Evolutionary conservation across 2,329 filamentous ascomycete species (phyloP), one percentile per base, ranked within the genome.

Genomic region (Elsinoe perseae): DNA sequence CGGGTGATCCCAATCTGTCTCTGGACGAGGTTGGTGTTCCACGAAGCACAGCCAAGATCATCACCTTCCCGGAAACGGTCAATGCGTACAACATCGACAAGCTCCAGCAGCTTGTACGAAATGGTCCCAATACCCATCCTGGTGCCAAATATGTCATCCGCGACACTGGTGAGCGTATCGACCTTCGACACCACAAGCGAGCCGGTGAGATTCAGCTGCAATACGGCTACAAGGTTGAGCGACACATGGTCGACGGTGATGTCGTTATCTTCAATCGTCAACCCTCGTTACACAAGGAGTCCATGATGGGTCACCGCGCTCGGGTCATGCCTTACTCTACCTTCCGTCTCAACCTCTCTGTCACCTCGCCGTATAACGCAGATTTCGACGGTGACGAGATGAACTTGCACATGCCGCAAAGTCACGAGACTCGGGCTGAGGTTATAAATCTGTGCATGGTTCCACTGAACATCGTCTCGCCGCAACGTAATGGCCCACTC

Each of bases 321-420:
- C 86, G 86, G 59, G 93, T 99, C 59, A 97, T 98, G 91, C 93
- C 93, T 2, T 98, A 95, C 72, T 98, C 93, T 4, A 99, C 93
- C 1, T 99, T 99, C 78, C 86, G 93, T 61, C 81, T 99, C 46
- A 99, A 99, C 68, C 73, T 98, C 64, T 98, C 93, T 0, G 93
- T 98, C 67, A 98, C 95, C 0, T 95, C 91, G 25, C 93, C 93
- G 0, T 99, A 99, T 79, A 99, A 99, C 75, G 93, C 93, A 65
- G 93, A 98, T 87, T 98, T 98, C 75, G 93, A 98, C 68, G 93
- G 93, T 75, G 93, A 98, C 71, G 93, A 99, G 74, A 99, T 99
- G 93, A 99, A 99, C 70, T 83, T 99, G 75, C 93, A 99, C 80
- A 95, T 98, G 54, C 95, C 93, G 3, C 93, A 99, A 68, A 93